Percentiles rank a stretch among this genome's conserved stretches.
These are phyloP conservation scores for Paraglomus brasilianum DNA, from an alignment of 192 early-diverging fungal genomes.

Conservation along the genomic window DNA sequence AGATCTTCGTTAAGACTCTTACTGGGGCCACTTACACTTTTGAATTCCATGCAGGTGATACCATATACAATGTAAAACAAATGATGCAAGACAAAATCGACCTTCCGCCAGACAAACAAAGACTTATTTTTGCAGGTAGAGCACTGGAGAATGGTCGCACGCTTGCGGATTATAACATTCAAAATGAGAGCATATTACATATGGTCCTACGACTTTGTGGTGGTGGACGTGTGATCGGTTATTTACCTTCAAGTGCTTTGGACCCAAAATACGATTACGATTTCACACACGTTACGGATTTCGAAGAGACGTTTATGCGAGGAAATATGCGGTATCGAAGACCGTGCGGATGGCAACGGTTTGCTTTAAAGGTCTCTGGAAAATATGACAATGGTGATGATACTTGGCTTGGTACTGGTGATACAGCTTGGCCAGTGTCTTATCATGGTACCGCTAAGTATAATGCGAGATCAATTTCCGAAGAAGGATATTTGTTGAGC, in stretches of 20 bases:
- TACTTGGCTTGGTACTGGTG: conserved; percentile 12
- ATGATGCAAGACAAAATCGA: conserved; percentile 78
- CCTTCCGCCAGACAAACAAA: conserved; percentile 68
- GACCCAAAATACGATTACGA: conserved; percentile 21
- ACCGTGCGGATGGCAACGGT: conserved; percentile 24
- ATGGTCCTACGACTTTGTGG: conserved; percentile 66
- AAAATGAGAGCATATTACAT: conserved; percentile 66
- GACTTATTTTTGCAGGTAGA: conserved; percentile 68
- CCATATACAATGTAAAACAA: conserved; percentile 67
- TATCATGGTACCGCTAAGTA: conserved; percentile 28
- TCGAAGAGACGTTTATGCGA: background rate
- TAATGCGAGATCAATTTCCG: conserved; percentile 24
- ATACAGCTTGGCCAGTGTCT: conserved; percentile 10
- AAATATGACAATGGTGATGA: conserved; percentile 19
- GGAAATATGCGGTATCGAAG: background rate
- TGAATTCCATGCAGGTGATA: conserved; percentile 65
- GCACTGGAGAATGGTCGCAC: conserved; percentile 66
- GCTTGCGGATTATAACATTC: conserved; percentile 70
- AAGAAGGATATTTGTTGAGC: conserved; percentile 15
- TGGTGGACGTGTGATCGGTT: conserved; percentile 34
- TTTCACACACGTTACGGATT: conserved; percentile 19
- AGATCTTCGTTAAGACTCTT: conserved; percentile 58
- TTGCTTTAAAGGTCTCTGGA: conserved; percentile 16
- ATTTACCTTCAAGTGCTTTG: background rate
- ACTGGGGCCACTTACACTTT: conserved; percentile 91